Evolutionary conservation across 2,329 filamentous ascomycete genomes (phyloP), one percentile per base, ranked within the genome.

Genomic region (Cercospora brassicicola): DNA sequence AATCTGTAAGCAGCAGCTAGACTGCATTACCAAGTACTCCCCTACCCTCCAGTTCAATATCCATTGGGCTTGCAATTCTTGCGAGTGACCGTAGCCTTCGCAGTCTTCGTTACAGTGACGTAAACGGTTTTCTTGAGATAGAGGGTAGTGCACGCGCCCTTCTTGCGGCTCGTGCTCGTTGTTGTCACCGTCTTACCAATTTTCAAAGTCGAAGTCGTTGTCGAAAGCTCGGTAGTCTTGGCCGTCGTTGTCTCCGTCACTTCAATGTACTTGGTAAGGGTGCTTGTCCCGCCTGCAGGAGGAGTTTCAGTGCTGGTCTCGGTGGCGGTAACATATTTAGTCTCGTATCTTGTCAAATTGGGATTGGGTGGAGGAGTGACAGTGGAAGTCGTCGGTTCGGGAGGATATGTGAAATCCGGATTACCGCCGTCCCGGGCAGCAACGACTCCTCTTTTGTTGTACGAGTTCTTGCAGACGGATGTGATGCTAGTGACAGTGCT

Each of bases 351-450:
- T 15, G 48, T 55, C 9, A 4, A 4, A 15, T 8, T 2, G 23
- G 55, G 28, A 20, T 33, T n/a, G 8, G 59, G 9, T 39, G 59
- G 20, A 15, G 59, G 39, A 10, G 59, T 62, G 39, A 62, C 59
- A 31, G 59, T 62, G 36, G 28, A 20, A 30, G 33, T 48, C 18
- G 36, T 48, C 4, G 39, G 33, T 10, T 28, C 36, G 10, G 59
- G 59, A 13, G 59, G 59, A 20, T 62, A 62, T 11, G 59, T 62
- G 39, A 28, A 62, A 48, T 62, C 59, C 2, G 59, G 59, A 18
- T 62, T 15, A 20, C 59, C 59, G 36, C 59, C 59, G 8, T 20
- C 39, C 2, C 59, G 31, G 5, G 39, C 39, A n/a, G 15, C 4
- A 18, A 51, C 13, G 9, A 9, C 3, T 26, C 59, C 33, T 31